Conservation (phyloP, 768 basidiomycete genomes). For the Amanita exitialis region DNA sequence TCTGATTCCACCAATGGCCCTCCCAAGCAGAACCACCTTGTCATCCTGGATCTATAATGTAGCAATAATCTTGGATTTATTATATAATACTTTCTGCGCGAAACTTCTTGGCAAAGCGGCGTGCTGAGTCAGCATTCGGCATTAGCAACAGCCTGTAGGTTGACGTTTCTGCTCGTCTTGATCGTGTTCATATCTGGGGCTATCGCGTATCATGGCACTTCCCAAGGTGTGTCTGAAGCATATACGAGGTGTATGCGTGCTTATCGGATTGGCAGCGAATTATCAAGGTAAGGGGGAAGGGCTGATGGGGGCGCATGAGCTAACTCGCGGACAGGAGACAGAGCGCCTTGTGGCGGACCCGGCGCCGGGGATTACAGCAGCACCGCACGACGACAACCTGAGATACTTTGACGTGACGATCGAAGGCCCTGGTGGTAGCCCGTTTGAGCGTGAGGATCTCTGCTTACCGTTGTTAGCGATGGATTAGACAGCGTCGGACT, state of each 20-base stretch:
- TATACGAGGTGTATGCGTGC: not conserved
- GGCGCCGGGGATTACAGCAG: conserved; percentile 93
- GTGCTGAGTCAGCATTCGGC: conserved; percentile 3
- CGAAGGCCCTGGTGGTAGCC: conserved; percentile 88
- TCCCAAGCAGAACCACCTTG: no score
- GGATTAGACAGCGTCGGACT: conserved; percentile 1
- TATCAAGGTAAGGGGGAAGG: conserved; percentile 3
- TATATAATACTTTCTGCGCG: no score
- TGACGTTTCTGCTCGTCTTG: not conserved
- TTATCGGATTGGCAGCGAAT: conserved; percentile 7
- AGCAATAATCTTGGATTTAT: no score
- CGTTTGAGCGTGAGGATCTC: conserved; percentile 62
- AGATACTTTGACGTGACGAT: conserved; percentile 99
- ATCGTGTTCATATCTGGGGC: not conserved
- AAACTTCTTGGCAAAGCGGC: not conserved
- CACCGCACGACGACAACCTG: conserved; percentile 94
- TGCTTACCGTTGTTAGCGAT: conserved; percentile 1
- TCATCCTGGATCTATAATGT: no score
- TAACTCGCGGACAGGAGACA: conserved; percentile 63
- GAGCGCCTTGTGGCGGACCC: conserved; percentile 94
- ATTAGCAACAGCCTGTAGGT: not conserved
- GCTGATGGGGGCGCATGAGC: not conserved
- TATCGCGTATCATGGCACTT: conserved; percentile 4
- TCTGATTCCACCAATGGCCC: no score
- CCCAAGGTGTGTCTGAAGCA: not conserved